These are phyloP conservation scores for Eucalyptus decipiens DNA, from an alignment of 345 rosid species.

Conservation along the genomic window DNA sequence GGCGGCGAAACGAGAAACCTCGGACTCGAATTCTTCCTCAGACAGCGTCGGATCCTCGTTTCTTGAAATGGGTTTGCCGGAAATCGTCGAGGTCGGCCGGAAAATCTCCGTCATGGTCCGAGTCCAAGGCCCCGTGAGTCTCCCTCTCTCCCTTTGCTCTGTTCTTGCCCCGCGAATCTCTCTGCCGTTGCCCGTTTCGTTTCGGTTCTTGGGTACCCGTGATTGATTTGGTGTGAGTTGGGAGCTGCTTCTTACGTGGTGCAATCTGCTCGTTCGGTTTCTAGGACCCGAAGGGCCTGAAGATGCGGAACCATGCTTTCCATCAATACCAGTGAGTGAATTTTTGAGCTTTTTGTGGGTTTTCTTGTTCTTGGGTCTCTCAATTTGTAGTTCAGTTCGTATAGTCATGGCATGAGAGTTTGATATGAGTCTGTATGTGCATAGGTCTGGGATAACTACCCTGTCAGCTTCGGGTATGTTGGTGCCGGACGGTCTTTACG, in stretches of 20 bases:
- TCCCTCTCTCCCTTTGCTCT: background rate
- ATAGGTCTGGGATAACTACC: constrained; percentile 72
- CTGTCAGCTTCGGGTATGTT: constrained; percentile 88
- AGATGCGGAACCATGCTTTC: constrained; percentile 92
- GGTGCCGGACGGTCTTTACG: constrained; percentile 33
- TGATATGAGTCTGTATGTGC: background rate
- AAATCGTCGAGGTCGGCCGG: constrained; percentile 35
- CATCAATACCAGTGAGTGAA: constrained; percentile 65
- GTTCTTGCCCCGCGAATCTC: background rate
- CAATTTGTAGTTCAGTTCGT: background rate
- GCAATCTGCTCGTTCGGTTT: background rate
- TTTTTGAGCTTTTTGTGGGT: background rate
- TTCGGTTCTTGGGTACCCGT: background rate
- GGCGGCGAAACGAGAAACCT: background rate
- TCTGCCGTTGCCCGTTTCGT: background rate
- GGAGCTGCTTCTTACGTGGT: background rate
- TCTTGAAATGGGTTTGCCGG: constrained; percentile 40
- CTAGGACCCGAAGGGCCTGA: constrained; percentile 85
- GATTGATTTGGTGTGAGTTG: background rate
- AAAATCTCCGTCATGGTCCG: constrained; percentile 72
- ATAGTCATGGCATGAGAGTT: background rate
- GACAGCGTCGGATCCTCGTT: background rate
- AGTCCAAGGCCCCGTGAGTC: constrained; percentile 73
- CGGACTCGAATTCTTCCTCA: background rate
- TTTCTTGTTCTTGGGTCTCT: background rate